A percentile compares a stretch with the other conserved stretches of the same genome.
Evolutionary conservation across 208 protist species (phyloP).

Genomic region (Sergeia podlipaevii): DNA sequence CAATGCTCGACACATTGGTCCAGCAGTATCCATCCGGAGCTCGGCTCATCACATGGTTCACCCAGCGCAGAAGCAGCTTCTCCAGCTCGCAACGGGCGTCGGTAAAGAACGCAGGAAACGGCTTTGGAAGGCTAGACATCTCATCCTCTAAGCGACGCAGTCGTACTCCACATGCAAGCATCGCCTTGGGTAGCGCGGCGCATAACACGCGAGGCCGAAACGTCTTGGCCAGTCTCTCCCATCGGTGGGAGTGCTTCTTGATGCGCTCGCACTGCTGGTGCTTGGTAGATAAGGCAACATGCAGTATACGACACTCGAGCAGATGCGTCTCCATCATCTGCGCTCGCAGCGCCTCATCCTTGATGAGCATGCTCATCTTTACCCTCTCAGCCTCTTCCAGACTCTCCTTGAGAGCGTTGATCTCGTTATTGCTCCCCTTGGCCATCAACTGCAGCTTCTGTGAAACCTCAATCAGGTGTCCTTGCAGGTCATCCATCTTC

Average conservation of each 20-base stretch:
- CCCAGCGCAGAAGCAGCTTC: slow-evolving; percentile 63
- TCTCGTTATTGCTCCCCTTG: not conserved
- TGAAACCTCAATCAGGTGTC: not conserved
- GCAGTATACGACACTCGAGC: slow-evolving; percentile 45
- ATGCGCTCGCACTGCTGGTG: slow-evolving; percentile 15
- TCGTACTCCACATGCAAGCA: slow-evolving; percentile 20
- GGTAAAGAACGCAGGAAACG: too few species aligned
- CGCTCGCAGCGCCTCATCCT: slow-evolving; percentile 48
- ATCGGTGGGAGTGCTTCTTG: slow-evolving; percentile 37
- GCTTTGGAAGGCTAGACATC: slow-evolving; percentile 16
- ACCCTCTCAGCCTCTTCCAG: slow-evolving; percentile 9
- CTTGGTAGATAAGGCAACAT: slow-evolving; percentile 32
- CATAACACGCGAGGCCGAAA: slow-evolving; percentile 38
- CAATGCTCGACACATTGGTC: slow-evolving; percentile 21
- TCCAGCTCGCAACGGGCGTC: slow-evolving; percentile 29
- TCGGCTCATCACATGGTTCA: slow-evolving; percentile 60
- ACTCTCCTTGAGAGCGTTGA: slow-evolving; percentile 16
- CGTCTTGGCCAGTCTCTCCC: slow-evolving; percentile 80
- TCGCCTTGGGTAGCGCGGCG: slow-evolving; percentile 21
- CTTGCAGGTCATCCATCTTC: slow-evolving; percentile 29
- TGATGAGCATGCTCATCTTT: slow-evolving; percentile 13
- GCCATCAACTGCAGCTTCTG: slow-evolving; percentile 10
- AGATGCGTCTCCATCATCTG: slow-evolving; percentile 67
- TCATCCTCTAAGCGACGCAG: slow-evolving; percentile 46
- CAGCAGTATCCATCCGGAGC: slow-evolving; percentile 1